Evolutionary conservation across 768 basidiomycete species (phyloP).

Genomic region (Infundibulicybe gibba): DNA sequence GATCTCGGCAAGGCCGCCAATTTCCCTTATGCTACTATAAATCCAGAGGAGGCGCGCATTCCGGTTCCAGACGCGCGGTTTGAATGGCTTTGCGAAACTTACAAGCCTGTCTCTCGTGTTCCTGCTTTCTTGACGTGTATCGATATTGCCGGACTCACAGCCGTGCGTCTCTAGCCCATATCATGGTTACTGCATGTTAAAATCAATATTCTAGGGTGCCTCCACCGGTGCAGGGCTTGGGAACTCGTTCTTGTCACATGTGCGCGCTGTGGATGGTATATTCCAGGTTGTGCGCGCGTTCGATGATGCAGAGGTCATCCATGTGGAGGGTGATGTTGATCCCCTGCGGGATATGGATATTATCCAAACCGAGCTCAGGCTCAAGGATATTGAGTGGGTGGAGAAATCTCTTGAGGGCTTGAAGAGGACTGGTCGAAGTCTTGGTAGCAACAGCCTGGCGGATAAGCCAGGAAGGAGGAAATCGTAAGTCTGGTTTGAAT

Average conservation of each 20-base stretch:
- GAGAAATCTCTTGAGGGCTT: conserved; percentile 83
- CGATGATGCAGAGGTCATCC: conserved; percentile 98
- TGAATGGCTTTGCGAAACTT: conserved; percentile 88
- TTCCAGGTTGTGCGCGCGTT: conserved; percentile 98
- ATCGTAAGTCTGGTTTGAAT: conserved; percentile 51
- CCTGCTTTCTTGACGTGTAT: conserved; percentile 97
- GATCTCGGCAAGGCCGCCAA: conserved; percentile 95
- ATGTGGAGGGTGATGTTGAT: conserved; percentile 97
- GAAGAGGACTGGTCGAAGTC: conserved; percentile 68
- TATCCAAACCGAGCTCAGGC: conserved; percentile 87
- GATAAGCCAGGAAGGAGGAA: conserved; percentile 97
- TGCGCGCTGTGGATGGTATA: conserved; percentile 97
- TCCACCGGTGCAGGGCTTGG: conserved; percentile 98
- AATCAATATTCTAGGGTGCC: conserved; percentile 57
- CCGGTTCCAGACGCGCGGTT: conserved; percentile 93
- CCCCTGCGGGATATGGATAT: conserved; percentile 97
- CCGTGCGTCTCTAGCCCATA: conserved; percentile 43
- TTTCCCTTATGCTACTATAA: conserved; percentile 94
- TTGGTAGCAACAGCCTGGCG: conserved; percentile 76
- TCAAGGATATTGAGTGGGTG: conserved; percentile 99
- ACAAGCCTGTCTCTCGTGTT: conserved; percentile 85
- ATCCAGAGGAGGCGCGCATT: conserved; percentile 94
- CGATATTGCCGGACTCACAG: conserved; percentile 97
- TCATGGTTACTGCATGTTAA: conserved; percentile 4
- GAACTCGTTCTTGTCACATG: conserved; percentile 96